Evolutionary conservation across 345 rosid genomes (phyloP).

Genomic region (Carallia brachiata): DNA sequence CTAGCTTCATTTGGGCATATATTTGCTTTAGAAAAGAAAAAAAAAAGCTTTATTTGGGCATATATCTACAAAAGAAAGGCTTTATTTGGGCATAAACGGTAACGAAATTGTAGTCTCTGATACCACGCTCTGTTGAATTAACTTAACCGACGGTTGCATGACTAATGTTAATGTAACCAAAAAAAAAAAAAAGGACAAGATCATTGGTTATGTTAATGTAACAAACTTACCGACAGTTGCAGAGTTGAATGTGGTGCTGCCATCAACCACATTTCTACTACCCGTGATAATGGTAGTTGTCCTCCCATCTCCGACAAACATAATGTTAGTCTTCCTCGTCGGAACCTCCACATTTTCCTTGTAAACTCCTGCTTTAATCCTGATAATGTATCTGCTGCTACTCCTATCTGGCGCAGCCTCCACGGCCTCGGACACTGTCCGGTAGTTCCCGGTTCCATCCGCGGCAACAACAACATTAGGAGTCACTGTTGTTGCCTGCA

Average conservation of each 20-base stretch:
- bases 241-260: conserved; percentile 26
- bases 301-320: conserved; percentile 24
- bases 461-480: conserved; percentile 29
- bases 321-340: conserved; percentile 18
- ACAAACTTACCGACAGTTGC: conserved; percentile 26
- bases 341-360: conserved; percentile 21
- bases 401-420: conserved; percentile 19
- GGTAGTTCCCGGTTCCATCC: conserved; percentile 26
- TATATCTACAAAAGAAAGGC: no score
- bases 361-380: conserved; percentile 27
- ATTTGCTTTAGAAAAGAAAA: no score
- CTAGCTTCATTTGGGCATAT: no score
- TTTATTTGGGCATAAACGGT: no score
- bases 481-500: conserved; percentile 12
- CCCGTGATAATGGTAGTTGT: conserved; percentile 19
- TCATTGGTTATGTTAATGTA: no score
- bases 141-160: no score
- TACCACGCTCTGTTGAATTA: no score
- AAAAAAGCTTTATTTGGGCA: no score
- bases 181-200: no score
- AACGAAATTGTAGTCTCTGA: no score
- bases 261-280: conserved; percentile 18
- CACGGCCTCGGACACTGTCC: conserved; percentile 24
- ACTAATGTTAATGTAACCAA: no score
- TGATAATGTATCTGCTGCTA: conserved; percentile 15